Conservation (phyloP, 768 basidiomycete genomes). For the Boletus pseudopeckii region DNA sequence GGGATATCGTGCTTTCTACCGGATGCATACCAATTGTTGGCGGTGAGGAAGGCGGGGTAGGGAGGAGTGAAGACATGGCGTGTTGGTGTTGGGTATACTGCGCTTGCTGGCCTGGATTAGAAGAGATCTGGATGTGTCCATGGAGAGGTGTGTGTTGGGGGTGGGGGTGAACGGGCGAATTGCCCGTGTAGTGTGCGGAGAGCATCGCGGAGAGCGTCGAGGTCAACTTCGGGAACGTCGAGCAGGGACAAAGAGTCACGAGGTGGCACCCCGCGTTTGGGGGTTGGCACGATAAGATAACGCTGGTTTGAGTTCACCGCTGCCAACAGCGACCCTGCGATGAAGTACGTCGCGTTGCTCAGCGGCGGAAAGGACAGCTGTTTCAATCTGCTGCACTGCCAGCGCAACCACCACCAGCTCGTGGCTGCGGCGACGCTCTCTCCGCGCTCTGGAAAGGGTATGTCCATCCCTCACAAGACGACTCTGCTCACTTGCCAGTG, state of each 20-base stretch:
- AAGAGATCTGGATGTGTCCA: slow-evolving; percentile 20
- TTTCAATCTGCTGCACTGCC: slow-evolving; percentile 90
- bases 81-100: slow-evolving; percentile 24
- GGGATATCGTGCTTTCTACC: slow-evolving; percentile 47
- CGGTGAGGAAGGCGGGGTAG: slow-evolving; percentile 34
- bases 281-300: slow-evolving; percentile 24
- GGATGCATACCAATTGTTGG: slow-evolving; percentile 31
- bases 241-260: not conserved
- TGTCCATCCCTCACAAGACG: slow-evolving; percentile 1
- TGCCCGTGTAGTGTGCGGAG: slow-evolving; percentile 41
- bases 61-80: slow-evolving; percentile 32
- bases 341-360: slow-evolving; percentile 93
- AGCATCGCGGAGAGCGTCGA: slow-evolving; percentile 56
- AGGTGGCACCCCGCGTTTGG: slow-evolving; percentile 11
- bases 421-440: slow-evolving; percentile 86
- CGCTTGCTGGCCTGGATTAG: slow-evolving; percentile 19
- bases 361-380: slow-evolving; percentile 98
- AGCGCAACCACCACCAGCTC: slow-evolving; percentile 80
- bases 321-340: slow-evolving; percentile 26
- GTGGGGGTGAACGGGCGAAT: slow-evolving; percentile 19
- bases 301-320: not conserved
- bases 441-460: slow-evolving; percentile 84
- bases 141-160: slow-evolving; percentile 28
- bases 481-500: slow-evolving; percentile 3
- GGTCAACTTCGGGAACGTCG: not conserved